Conservation (phyloP, 257 asterid genomes). For the Lantana camara region DNA sequence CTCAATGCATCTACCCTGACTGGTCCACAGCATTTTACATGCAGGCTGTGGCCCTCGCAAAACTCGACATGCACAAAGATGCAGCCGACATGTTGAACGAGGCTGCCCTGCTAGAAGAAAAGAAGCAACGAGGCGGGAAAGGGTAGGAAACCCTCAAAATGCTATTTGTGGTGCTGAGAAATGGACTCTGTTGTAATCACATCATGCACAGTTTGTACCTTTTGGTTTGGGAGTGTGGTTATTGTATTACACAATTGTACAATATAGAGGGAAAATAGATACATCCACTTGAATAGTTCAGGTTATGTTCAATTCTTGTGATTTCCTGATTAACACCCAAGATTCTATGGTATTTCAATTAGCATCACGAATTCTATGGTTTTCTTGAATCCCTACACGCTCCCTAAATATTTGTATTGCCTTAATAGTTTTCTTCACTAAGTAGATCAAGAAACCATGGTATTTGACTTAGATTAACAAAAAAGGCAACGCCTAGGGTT, state of each 20-base stretch:
- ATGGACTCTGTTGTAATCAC: conserved; percentile 34
- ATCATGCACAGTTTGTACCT: conserved; percentile 33
- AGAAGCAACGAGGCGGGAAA: conserved; percentile 66
- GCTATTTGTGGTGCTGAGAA: neutral
- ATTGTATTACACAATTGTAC: conserved; percentile 44
- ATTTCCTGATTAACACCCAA: too few relatives aligned
- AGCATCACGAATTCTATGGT: too few relatives aligned
- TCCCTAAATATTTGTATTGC: too few relatives aligned
- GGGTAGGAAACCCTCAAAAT: conserved; percentile 32
- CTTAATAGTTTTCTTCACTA: too few relatives aligned
- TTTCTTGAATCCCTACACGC: too few relatives aligned
- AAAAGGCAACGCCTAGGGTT: too few relatives aligned
- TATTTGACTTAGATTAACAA: too few relatives aligned
- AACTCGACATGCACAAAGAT: conserved; percentile 95
- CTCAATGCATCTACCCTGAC: conserved; percentile 85
- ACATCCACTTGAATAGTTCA: conserved; percentile 21
- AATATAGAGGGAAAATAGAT: conserved; percentile 34
- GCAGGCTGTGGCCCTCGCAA: conserved; percentile 97
- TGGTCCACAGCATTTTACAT: conserved; percentile 98
- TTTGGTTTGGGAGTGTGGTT: conserved; percentile 46
- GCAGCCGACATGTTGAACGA: conserved; percentile 98
- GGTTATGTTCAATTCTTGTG: conserved; percentile 7
- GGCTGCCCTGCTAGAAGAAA: conserved; percentile 84
- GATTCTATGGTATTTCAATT: too few relatives aligned
- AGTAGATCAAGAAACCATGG: too few relatives aligned